Base-by-base conservation (phyloP, 257 asterid species). In the Forsythia viridissima region DNA sequence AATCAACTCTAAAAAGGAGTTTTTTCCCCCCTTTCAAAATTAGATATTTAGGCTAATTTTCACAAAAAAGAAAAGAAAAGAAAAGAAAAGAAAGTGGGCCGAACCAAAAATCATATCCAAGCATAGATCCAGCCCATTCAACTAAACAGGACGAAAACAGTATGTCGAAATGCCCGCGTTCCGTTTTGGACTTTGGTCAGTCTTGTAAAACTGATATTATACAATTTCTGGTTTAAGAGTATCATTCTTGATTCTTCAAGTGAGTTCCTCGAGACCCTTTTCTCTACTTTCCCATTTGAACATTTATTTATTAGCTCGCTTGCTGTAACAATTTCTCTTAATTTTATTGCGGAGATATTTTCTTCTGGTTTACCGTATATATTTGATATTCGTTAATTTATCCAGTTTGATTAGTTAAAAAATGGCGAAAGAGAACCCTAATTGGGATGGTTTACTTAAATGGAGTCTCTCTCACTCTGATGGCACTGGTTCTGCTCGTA, bases 391-490 rank as follows among this genome's bases (percentile, higher is more conserved):
- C 12, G 4, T 70, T 7, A 20, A 16, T 74, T 44, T 34, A 70
- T 61, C 69, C 38, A 21, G 24, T 37, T 81, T 46, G 74, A 72
- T 76, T 57, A 61, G 55, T 4, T 21, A 24, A 61, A 10, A 39
- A 83, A 96, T 93, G 99, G 95, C 97, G 18, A 84, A 84, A 76
- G 91, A 93, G 21, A 91, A 90, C 76, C 98, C 97, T 34, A 91
- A 91, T 78, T 96, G 98, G 99, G 95, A 96, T 4, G 98, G 99
- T 10, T 84, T 96, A 85, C 93, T 93, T 0, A 96, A 96, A 68
- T 96, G 99, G 99, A 93, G 98, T 81, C 90, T 96, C 24, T 87
- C 98, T 37, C 97, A 92, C 68, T 72, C 99, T 8, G 98, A 96
- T 78, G 96, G 91, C 6, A 91, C 97, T 30, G 77, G 77, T 2